A percentile compares a stretch with the other conserved stretches of the same genome.
Conservation (phyloP, 2,329 filamentous ascomycete species). For the Dothistroma pini region DNA sequence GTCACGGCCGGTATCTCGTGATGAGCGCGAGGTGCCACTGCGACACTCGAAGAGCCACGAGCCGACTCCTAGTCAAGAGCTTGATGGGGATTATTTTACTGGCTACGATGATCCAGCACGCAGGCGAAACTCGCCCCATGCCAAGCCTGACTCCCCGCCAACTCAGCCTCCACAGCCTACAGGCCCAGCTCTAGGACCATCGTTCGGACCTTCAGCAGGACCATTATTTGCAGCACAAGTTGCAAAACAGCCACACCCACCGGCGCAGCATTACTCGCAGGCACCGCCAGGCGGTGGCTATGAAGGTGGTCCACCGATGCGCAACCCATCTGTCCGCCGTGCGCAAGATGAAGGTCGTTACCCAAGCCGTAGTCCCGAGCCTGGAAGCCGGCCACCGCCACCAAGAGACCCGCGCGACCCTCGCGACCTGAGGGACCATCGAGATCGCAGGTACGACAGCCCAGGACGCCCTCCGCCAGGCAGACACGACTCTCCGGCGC, state of each 20-base stretch:
- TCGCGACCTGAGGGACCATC: neutral
- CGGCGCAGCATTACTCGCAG: slow-evolving; percentile 12
- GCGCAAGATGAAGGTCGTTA: slow-evolving; percentile 16
- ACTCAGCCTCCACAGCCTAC: slow-evolving; percentile 13
- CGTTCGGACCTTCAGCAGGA: slow-evolving; percentile 44
- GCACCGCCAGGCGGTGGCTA: slow-evolving; percentile 13
- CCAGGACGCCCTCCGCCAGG: slow-evolving; percentile 12
- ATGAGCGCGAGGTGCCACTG: slow-evolving; percentile 30
- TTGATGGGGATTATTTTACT: slow-evolving; percentile 29
- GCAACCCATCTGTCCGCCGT: slow-evolving; percentile 19
- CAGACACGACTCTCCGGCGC: slow-evolving; percentile 14
- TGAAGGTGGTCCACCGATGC: slow-evolving; percentile 16
- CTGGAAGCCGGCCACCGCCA: slow-evolving; percentile 9
- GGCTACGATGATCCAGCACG: slow-evolving; percentile 16
- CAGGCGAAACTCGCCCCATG: slow-evolving; percentile 21
- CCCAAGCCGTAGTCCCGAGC: slow-evolving; percentile 18
- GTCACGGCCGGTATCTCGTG: slow-evolving; percentile 15
- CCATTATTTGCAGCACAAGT: slow-evolving; percentile 43
- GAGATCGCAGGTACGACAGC: slow-evolving; percentile 10
- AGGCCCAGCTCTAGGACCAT: slow-evolving; percentile 22
- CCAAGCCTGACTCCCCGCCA: slow-evolving; percentile 21
- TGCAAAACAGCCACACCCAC: slow-evolving; percentile 17
- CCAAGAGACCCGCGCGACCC: slow-evolving; percentile 5
- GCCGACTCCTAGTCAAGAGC: slow-evolving; percentile 33
- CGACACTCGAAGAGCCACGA: slow-evolving; percentile 44